Evolutionary conservation across 2,329 filamentous ascomycete genomes (phyloP).

Genomic region (Fusarium udum): DNA sequence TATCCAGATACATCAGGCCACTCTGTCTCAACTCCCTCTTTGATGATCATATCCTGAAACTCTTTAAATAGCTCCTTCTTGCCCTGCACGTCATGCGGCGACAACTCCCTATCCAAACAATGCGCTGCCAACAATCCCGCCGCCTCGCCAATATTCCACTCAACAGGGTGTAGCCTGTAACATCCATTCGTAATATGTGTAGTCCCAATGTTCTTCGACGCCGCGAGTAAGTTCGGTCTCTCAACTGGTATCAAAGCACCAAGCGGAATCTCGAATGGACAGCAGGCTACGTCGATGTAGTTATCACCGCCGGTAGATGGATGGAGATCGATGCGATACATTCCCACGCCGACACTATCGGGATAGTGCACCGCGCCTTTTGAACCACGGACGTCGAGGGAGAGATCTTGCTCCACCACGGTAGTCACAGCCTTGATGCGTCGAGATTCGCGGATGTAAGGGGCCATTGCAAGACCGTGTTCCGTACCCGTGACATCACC

Average conservation of each 20-base stretch:
- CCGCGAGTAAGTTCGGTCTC: constrained; percentile 37
- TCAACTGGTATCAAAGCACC: constrained; percentile 37
- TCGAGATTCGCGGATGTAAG: constrained; percentile 41
- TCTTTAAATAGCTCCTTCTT: constrained; percentile 5
- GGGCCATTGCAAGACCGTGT: constrained; percentile 44
- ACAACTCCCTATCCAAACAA: constrained; percentile 30
- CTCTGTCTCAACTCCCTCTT: constrained; percentile 28
- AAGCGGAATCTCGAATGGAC: constrained; percentile 43
- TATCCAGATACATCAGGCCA: constrained; percentile 33
- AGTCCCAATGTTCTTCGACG: constrained; percentile 44
- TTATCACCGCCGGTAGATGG: constrained; percentile 44
- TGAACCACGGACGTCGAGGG: constrained; percentile 27
- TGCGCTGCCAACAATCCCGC: constrained; percentile 40
- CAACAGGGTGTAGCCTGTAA: constrained; percentile 42
- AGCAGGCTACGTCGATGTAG: constrained; percentile 45
- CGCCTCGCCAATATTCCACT: constrained; percentile 45
- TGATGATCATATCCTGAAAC: constrained; percentile 12
- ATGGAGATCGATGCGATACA: constrained; percentile 45
- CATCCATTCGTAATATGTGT: constrained; percentile 45
- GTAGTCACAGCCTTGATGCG: constrained; percentile 42
- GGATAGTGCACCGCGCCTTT: constrained; percentile 39
- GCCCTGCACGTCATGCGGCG: constrained; percentile 37
- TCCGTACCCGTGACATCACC: constrained; percentile 43
- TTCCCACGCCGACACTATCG: constrained; percentile 43
- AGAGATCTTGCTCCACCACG: constrained; percentile 41